Percentiles rank a stretch among this genome's conserved stretches.
phyloP scores from a whole-genome alignment of 192 early-diverging fungal species.

The Diversispora epigaea region DNA sequence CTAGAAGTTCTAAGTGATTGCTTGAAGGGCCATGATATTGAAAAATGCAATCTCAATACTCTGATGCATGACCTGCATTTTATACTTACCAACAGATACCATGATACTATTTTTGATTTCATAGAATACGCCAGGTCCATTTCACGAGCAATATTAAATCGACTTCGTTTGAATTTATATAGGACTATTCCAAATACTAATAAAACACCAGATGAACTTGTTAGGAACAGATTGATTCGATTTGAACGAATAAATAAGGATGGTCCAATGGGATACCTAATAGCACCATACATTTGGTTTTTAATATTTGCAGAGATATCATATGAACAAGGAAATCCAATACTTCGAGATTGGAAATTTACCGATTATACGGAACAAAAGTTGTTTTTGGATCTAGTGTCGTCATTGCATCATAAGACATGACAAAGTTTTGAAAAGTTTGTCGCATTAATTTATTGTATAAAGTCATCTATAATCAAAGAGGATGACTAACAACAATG shows the following conservation, averaged over 20 bases:
- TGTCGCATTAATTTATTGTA: slow-evolving; percentile 2
- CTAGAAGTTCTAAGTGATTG: slow-evolving; percentile 31
- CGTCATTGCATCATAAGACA: background rate
- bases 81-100: slow-evolving; percentile 27
- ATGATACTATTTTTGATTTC: slow-evolving; percentile 4
- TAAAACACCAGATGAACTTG: background rate
- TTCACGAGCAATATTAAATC: background rate
- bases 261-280: slow-evolving; percentile 15
- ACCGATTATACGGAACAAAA: slow-evolving; percentile 4
- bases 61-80: slow-evolving; percentile 33
- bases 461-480: background rate
- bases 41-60: slow-evolving; percentile 29
- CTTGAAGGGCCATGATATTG: background rate
- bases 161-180: background rate
- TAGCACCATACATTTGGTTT: slow-evolving; percentile 41
- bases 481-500: slow-evolving; percentile 29
- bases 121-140: background rate
- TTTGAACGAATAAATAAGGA: background rate
- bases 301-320: slow-evolving; percentile 36
- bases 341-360: slow-evolving; percentile 14
- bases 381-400: background rate
- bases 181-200: background rate
- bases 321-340: background rate
- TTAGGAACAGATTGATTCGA: background rate
- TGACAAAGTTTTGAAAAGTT: slow-evolving; percentile 12